A percentile compares a stretch with the other conserved stretches of the same genome.
phyloP scores from a whole-genome alignment of 1,284 basidiomycete species.

The Athelia sp. region DNA sequence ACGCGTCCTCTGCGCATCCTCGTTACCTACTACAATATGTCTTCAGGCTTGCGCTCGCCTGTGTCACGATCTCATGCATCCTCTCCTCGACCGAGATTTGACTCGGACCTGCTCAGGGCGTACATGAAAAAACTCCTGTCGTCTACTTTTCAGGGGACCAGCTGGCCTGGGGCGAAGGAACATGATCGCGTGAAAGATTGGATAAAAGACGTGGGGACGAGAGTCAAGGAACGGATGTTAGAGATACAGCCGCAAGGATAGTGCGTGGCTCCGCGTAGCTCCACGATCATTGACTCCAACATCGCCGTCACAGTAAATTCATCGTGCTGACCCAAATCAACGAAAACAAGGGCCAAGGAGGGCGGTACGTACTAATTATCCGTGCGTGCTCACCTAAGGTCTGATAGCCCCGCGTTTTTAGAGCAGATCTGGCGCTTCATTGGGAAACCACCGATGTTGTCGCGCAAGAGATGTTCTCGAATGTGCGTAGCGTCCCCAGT shows the following conservation, averaged over 20 bases:
- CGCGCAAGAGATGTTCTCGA: slow-evolving; percentile 64
- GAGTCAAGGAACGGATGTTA: slow-evolving; percentile 77
- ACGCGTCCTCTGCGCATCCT: not conserved
- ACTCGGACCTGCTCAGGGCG: slow-evolving; percentile 61
- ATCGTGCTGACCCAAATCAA: slow-evolving; percentile 78
- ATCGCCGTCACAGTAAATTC: slow-evolving; percentile 56
- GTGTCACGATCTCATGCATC: slow-evolving; percentile 49
- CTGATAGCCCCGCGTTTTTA: slow-evolving; percentile 15
- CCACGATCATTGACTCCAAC: not conserved
- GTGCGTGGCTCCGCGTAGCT: slow-evolving; percentile 39
- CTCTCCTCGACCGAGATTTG: slow-evolving; percentile 61
- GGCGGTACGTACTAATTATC: slow-evolving; percentile 46
- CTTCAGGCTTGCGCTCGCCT: slow-evolving; percentile 43
- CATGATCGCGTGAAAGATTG: slow-evolving; percentile 63
- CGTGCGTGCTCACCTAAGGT: not conserved
- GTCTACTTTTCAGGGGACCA: slow-evolving; percentile 53
- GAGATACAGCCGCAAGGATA: slow-evolving; percentile 75
- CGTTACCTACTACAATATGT: slow-evolving; percentile 18
- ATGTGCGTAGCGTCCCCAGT: slow-evolving; percentile 37
- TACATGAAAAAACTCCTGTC: slow-evolving; percentile 78
- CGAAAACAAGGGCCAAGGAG: slow-evolving; percentile 77
- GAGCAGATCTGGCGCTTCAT: slow-evolving; percentile 65
- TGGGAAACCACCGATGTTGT: slow-evolving; percentile 73
- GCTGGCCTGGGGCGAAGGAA: slow-evolving; percentile 67
- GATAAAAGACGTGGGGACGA: slow-evolving; percentile 78